A percentile compares a stretch with the other conserved stretches of the same genome.
Evolutionary conservation across 1,284 basidiomycete species (phyloP).

Genomic region (Ganoderma lingzhi): DNA sequence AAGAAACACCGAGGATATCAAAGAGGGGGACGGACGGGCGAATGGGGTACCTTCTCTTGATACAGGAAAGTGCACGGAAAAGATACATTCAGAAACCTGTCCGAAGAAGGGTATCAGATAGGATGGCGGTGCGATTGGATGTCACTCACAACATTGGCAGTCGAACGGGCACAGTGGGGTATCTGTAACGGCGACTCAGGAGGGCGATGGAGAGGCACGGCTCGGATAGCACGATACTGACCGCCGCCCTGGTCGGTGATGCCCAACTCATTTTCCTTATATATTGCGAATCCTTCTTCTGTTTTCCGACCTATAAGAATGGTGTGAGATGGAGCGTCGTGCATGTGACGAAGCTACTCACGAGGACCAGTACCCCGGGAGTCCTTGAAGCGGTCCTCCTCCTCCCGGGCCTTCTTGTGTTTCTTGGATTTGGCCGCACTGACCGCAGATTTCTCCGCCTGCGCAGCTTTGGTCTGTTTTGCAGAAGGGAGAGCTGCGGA

Average conservation of each 20-base stretch:
- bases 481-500: conserved; percentile 45
- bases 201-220: conserved; percentile 24
- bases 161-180: conserved; percentile 46
- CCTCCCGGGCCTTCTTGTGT: conserved; percentile 41
- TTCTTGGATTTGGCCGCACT: conserved; percentile 38
- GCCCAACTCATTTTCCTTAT: conserved; percentile 87
- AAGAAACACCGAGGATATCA: neutral
- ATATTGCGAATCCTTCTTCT: conserved; percentile 86
- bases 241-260: conserved; percentile 81
- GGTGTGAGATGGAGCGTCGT: conserved; percentile 5
- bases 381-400: conserved; percentile 73
- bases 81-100: conserved; percentile 54
- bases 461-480: conserved; percentile 41
- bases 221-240: conserved; percentile 46
- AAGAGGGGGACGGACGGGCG: conserved; percentile 51
- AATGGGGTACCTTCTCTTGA: conserved; percentile 22
- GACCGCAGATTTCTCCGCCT: conserved; percentile 30
- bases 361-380: conserved; percentile 78
- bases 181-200: conserved; percentile 41
- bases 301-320: conserved; percentile 73
- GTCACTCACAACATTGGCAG: conserved; percentile 44
- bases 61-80: conserved; percentile 22
- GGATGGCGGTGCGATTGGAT: too few relatives aligned
- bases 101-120: neutral
- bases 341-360: conserved; percentile 50